phyloP scores from a whole-genome alignment of 1,284 basidiomycete species.

The Neonothopanus nambi region DNA sequence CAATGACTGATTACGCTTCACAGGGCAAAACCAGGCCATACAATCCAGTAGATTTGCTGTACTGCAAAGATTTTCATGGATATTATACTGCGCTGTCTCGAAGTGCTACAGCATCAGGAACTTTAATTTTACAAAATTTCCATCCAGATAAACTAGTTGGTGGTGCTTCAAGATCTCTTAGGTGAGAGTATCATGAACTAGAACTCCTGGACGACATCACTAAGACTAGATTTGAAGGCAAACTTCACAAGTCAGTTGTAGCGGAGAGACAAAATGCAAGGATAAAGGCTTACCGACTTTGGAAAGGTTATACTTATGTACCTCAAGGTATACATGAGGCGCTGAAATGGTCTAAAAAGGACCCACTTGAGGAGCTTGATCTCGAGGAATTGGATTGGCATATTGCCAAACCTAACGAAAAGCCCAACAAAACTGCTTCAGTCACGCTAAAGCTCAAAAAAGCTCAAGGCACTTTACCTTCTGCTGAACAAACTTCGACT shows the following conservation, averaged over 20 bases:
- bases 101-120: constrained; percentile 29
- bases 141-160: constrained; percentile 22
- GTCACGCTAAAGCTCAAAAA: too few species aligned
- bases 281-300: constrained; percentile 22
- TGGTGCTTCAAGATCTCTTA: constrained; percentile 19
- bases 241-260: constrained; percentile 21
- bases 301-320: constrained; percentile 18
- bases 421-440: too few species aligned
- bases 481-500: too few species aligned
- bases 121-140: constrained; percentile 33
- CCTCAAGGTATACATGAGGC: constrained; percentile 19
- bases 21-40: constrained; percentile 37
- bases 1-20: constrained; percentile 41
- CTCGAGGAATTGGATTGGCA: neutral
- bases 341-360: constrained; percentile 17
- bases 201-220: constrained; percentile 36
- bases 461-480: too few species aligned
- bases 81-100: constrained; percentile 38
- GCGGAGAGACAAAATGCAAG: constrained; percentile 18
- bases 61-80: constrained; percentile 30
- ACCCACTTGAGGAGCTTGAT: neutral
- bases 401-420: neutral
- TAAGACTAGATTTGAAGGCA: constrained; percentile 23
- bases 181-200: constrained; percentile 32
- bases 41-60: constrained; percentile 35